phyloP scores from a whole-genome alignment of 805 yeast species.

The Wickerhamiella alocasiicola region DNA sequence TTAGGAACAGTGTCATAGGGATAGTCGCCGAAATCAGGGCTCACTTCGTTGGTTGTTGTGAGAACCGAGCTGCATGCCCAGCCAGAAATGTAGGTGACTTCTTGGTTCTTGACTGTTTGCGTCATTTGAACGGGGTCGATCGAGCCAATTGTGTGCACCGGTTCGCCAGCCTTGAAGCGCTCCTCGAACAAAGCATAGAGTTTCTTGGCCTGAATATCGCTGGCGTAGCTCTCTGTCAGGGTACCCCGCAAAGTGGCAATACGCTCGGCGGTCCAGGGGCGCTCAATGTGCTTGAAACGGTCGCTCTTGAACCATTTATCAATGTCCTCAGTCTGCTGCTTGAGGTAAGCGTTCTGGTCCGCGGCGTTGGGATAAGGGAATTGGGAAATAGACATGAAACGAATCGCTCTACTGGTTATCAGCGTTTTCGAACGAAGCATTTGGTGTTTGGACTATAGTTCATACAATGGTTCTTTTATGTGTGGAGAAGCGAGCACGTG shows the following conservation, averaged over 20 bases:
- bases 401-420: constrained; percentile 3
- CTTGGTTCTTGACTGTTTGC: constrained; percentile 40
- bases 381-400: constrained; percentile 9
- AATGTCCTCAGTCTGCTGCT: constrained; percentile 29
- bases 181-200: constrained; percentile 35
- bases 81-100: constrained; percentile 17
- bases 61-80: constrained; percentile 32
- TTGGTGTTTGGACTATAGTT: not conserved
- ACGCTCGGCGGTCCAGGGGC: constrained; percentile 42
- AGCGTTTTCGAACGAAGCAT: constrained; percentile 4
- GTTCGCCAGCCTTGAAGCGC: constrained; percentile 32
- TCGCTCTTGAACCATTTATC: constrained; percentile 40
- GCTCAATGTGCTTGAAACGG: constrained; percentile 35
- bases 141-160: constrained; percentile 47
- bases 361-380: constrained; percentile 29
- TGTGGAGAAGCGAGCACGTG: constrained; percentile 10
- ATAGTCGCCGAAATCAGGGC: constrained; percentile 58
- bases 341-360: constrained; percentile 26
- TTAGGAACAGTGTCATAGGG: constrained; percentile 62
- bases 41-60: constrained; percentile 50
- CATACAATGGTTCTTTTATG: no score
- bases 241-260: constrained; percentile 46
- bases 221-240: constrained; percentile 31
- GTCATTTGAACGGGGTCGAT: constrained; percentile 53
- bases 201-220: constrained; percentile 43